Conservation (phyloP, 805 yeast genomes). For the Metschnikowia rubicola region DNA sequence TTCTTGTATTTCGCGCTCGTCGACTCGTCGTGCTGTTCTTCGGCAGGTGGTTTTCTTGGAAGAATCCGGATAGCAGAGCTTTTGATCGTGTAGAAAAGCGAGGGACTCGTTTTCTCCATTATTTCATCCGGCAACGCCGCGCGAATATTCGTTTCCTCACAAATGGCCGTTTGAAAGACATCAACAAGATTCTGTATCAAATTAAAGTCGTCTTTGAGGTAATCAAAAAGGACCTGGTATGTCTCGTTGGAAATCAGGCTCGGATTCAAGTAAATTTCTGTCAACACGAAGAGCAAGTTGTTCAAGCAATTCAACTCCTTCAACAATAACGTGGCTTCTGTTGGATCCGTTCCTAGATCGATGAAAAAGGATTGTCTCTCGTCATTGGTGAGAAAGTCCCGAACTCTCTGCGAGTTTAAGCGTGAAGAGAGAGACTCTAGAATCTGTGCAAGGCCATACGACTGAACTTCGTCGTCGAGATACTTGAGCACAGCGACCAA, state of each 20-base stretch:
- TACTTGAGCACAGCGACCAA: constrained; percentile 52
- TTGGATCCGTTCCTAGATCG: constrained; percentile 25
- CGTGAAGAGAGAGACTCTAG: constrained; percentile 27
- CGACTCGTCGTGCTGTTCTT: constrained; percentile 33
- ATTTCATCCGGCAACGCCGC: constrained; percentile 45
- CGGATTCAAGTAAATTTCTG: constrained; percentile 56
- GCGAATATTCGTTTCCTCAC: constrained; percentile 58
- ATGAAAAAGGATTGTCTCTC: constrained; percentile 34
- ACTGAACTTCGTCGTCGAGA: constrained; percentile 53
- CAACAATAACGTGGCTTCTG: constrained; percentile 31
- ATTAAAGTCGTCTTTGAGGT: constrained; percentile 11
- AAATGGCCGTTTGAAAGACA: constrained; percentile 47
- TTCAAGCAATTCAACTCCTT: constrained; percentile 37
- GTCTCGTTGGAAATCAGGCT: constrained; percentile 47
- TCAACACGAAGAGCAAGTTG: constrained; percentile 48
- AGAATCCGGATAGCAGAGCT: constrained; percentile 42
- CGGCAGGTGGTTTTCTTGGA: constrained; percentile 38
- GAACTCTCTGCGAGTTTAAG: constrained; percentile 27
- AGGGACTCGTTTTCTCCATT: constrained; percentile 41
- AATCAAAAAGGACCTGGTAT: constrained; percentile 36
- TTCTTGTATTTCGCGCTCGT: constrained; percentile 60
- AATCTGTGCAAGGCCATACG: constrained; percentile 42
- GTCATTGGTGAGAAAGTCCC: constrained; percentile 27
- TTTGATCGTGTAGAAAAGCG: constrained; percentile 18
- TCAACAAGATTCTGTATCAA: constrained; percentile 41